These are phyloP conservation scores for Lactuca saligna DNA, from an alignment of 129 eudicot genomes.

Conservation along the genomic window DNA sequence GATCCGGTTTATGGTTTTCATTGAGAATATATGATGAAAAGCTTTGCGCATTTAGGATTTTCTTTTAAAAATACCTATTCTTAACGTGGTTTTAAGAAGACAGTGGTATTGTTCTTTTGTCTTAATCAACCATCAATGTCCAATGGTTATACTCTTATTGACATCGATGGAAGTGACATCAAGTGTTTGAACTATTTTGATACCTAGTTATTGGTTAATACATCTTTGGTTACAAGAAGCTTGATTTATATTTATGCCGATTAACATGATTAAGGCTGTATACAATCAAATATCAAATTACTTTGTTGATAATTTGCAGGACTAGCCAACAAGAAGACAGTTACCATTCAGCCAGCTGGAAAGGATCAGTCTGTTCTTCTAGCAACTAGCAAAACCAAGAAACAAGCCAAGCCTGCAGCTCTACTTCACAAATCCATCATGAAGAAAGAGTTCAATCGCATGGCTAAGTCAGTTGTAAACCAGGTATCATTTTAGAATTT, in stretches of 20 bases:
- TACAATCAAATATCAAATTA: background rate
- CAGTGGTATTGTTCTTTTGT: no score
- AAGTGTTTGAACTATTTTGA: background rate
- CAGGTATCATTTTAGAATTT: slow-evolving; percentile 49
- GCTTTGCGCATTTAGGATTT: background rate
- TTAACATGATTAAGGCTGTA: background rate
- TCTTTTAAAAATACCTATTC: no score
- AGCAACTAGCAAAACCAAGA: slow-evolving; percentile 82
- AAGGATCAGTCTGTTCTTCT: slow-evolving; percentile 79
- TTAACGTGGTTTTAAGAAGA: no score
- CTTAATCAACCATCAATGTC: background rate
- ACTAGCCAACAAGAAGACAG: slow-evolving; percentile 90
- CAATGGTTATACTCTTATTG: background rate
- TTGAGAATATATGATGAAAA: background rate
- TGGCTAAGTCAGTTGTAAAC: slow-evolving; percentile 89
- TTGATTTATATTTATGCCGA: background rate
- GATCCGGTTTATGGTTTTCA: background rate
- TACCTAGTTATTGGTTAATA: background rate
- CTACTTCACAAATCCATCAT: slow-evolving; percentile 79
- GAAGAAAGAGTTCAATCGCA: slow-evolving; percentile 88
- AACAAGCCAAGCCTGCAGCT: slow-evolving; percentile 79
- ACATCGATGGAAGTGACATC: background rate
- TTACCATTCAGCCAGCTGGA: slow-evolving; percentile 81
- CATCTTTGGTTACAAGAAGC: background rate
- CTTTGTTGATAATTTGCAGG: slow-evolving; percentile 36